Evolutionary conservation across 805 yeast species (phyloP).

Genomic region (Starmerella gropengiesseri): DNA sequence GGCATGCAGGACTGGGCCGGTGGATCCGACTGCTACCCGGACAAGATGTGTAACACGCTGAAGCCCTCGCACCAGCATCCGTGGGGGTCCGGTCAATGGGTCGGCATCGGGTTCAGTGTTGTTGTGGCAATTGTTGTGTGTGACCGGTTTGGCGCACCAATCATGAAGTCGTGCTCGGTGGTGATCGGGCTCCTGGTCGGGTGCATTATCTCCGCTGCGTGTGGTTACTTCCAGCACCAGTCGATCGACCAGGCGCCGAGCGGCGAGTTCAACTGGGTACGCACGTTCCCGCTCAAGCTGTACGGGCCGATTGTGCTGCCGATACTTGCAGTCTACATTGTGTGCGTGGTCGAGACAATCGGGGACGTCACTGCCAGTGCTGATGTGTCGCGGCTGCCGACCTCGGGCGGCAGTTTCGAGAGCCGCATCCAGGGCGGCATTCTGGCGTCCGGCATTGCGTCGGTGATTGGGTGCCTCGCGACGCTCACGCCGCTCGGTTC

Average conservation of each 20-base stretch:
- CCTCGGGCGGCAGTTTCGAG: conserved; percentile 71
- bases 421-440: conserved; percentile 88
- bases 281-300: conserved; percentile 62
- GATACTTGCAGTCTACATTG: conserved; percentile 68
- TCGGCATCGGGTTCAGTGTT: conserved; percentile 81
- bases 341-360: conserved; percentile 82
- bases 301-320: conserved; percentile 85
- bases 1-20: conserved; percentile 85
- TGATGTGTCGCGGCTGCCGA: conserved; percentile 76
- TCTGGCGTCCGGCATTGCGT: conserved; percentile 76
- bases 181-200: conserved; percentile 75
- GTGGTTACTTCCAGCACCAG: conserved; percentile 59
- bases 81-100: conserved; percentile 83
- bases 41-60: conserved; percentile 37
- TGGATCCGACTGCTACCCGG: conserved; percentile 46
- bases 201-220: conserved; percentile 85
- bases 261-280: conserved; percentile 78
- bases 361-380: conserved; percentile 93
- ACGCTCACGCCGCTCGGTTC: conserved; percentile 82
- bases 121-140: conserved; percentile 59
- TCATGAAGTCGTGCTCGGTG: conserved; percentile 90
- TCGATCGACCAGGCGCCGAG: conserved; percentile 65
- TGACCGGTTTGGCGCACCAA: conserved; percentile 87
- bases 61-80: conserved; percentile 43
- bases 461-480: conserved; percentile 62